phyloP scores from a whole-genome alignment of 352 stramenopile species.

The Thalassiosira sp. region DNA sequence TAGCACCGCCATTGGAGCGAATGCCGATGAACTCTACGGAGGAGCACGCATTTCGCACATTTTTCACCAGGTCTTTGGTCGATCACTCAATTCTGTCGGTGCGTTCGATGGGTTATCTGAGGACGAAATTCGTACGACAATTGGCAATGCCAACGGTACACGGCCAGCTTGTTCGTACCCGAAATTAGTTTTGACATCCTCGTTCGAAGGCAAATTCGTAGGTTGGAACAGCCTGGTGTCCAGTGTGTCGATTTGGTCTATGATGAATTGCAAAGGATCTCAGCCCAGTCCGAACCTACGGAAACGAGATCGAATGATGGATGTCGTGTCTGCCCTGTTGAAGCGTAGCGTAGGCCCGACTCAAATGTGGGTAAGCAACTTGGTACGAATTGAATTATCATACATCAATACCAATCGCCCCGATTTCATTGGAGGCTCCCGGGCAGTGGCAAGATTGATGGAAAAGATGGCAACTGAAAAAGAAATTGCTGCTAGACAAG shows the following conservation, averaged over 20 bases:
- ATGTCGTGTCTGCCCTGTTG: slow-evolving; percentile 87
- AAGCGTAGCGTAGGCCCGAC: slow-evolving; percentile 80
- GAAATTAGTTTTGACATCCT: slow-evolving; percentile 99
- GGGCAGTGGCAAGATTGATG: slow-evolving; percentile 93
- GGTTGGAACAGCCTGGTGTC: slow-evolving; percentile 91
- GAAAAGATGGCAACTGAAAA: slow-evolving; percentile 90
- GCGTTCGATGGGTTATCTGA: slow-evolving; percentile 96
- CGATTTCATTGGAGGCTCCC: slow-evolving; percentile 97
- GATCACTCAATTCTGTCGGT: slow-evolving; percentile 87
- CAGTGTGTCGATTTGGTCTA: slow-evolving; percentile 98
- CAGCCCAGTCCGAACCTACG: slow-evolving; percentile 89
- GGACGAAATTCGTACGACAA: slow-evolving; percentile 98
- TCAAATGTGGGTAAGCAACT: slow-evolving; percentile 96
- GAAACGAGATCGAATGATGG: slow-evolving; percentile 94
- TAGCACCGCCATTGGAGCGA: slow-evolving; percentile 30
- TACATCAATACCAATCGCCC: slow-evolving; percentile 99
- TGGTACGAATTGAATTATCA: slow-evolving; percentile 98
- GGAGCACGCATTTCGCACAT: slow-evolving; percentile 98
- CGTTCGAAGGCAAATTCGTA: slow-evolving; percentile 95
- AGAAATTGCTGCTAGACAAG: slow-evolving; percentile 31
- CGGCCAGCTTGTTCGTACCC: slow-evolving; percentile 97
- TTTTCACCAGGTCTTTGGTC: slow-evolving; percentile 95
- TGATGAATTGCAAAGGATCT: slow-evolving; percentile 96
- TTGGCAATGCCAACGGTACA: slow-evolving; percentile 97
- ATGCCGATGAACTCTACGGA: slow-evolving; percentile 87